Evolutionary conservation across 805 yeast genomes (phyloP).

Genomic region (Maudiozyma turicensis): DNA sequence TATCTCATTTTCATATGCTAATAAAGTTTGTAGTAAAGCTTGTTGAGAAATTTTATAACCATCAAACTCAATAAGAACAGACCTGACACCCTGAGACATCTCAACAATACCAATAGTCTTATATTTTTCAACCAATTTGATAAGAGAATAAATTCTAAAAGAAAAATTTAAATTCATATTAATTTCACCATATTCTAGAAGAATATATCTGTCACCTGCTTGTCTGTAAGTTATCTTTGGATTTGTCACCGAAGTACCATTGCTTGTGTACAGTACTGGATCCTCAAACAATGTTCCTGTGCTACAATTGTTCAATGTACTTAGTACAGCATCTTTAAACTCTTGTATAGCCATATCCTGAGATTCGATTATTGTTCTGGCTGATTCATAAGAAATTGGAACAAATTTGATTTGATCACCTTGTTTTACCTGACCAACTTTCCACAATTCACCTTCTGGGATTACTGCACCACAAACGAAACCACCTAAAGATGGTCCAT

Average conservation of each 20-base stretch:
- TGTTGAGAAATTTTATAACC: constrained; percentile 52
- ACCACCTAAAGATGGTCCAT: constrained; percentile 96
- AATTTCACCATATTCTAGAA: constrained; percentile 90
- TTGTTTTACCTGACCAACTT: constrained; percentile 94
- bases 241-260: constrained; percentile 38
- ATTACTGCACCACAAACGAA: constrained; percentile 96
- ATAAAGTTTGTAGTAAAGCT: constrained; percentile 49
- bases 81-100: constrained; percentile 95
- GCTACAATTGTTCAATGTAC: constrained; percentile 25
- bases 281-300: constrained; percentile 41
- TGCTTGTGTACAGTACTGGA: constrained; percentile 56
- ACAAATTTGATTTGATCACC: constrained; percentile 79
- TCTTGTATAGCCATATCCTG: constrained; percentile 49
- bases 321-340: constrained; percentile 9
- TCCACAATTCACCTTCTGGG: constrained; percentile 95
- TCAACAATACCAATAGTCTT: constrained; percentile 77
- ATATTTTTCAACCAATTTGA: constrained; percentile 55
- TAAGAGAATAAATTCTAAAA: constrained; percentile 77
- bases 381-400: constrained; percentile 62
- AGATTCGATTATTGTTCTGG: constrained; percentile 48
- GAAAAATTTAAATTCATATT: constrained; percentile 74
- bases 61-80: constrained; percentile 81
- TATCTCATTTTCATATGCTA: constrained; percentile 69
- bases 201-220: constrained; percentile 90
- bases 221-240: constrained; percentile 83